Percentiles rank a stretch among this genome's conserved stretches.
Evolutionary conservation across 371 early-diverging fungal genomes (phyloP).

Genomic region (Mortierella sp.): DNA sequence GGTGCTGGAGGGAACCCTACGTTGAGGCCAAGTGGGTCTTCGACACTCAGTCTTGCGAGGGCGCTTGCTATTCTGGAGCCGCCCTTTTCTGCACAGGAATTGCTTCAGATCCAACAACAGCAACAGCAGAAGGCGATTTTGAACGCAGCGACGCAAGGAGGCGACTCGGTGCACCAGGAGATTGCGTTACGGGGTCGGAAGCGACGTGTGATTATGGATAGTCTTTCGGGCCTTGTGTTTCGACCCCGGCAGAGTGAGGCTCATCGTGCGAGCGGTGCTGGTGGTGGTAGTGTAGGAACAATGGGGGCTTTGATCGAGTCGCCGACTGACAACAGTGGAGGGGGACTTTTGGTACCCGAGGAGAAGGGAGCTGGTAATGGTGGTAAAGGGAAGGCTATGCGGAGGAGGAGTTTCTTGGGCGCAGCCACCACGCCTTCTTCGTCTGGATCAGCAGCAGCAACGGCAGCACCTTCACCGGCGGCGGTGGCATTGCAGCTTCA

Average conservation of each 20-base stretch:
- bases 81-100: not conserved
- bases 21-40: not conserved
- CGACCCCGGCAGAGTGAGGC: conserved; percentile 24
- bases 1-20: not conserved
- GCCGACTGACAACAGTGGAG: not conserved
- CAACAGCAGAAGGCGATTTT: not conserved
- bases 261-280: not conserved
- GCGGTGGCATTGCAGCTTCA: conserved; percentile 2
- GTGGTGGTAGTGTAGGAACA: not conserved
- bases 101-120: not conserved
- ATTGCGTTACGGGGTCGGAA: conserved; percentile 24
- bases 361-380: not conserved
- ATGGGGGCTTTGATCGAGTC: not conserved
- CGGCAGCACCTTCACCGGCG: not conserved
- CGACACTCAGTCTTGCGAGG: conserved; percentile 15
- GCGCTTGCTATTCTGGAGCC: conserved; percentile 10
- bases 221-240: conserved; percentile 26
- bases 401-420: conserved; percentile 7
- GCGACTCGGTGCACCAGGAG: conserved; percentile 15
- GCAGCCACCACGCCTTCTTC: not conserved
- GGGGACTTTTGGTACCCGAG: not conserved
- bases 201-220: conserved; percentile 28
- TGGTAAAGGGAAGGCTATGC: not conserved
- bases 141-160: not conserved
- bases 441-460: not conserved